phyloP scores from a whole-genome alignment of 768 basidiomycete species.

The Phlegmacium glaucopus region DNA sequence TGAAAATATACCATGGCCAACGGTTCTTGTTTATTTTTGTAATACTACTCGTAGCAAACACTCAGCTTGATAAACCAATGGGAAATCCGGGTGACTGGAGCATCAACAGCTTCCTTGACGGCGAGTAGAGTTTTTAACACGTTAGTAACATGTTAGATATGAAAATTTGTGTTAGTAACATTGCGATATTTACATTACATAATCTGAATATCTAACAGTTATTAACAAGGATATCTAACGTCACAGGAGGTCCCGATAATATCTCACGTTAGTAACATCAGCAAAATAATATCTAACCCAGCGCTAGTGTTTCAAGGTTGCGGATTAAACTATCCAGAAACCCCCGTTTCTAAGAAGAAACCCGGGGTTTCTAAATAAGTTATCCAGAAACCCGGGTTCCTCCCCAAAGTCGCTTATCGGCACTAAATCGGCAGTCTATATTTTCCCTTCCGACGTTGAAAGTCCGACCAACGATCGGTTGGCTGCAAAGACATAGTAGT shows the following conservation, averaged over 20 bases:
- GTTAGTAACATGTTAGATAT: constrained; percentile 8
- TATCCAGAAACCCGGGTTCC: no score
- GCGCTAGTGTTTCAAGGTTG: no score
- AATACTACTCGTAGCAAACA: background rate
- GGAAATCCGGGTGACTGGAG: background rate
- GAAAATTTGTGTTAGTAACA: constrained; percentile 1
- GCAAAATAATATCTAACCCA: constrained; percentile 1
- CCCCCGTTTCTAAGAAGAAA: no score
- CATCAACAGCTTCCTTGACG: background rate
- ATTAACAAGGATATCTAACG: background rate
- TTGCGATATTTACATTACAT: background rate
- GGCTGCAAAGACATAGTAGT: no score
- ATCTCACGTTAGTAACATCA: constrained; percentile 1
- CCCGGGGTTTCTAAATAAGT: no score
- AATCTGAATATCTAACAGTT: background rate
- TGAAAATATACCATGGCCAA: constrained; percentile 8
- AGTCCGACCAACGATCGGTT: no score
- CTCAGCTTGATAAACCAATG: background rate
- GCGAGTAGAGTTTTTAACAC: background rate
- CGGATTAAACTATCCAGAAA: no score
- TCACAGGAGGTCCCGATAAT: background rate
- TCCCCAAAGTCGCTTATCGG: no score
- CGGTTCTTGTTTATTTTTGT: background rate
- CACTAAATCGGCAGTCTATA: no score
- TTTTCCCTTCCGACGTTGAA: no score